Conservation (phyloP, 2,329 filamentous ascomycete genomes). For the Neonectria punicea region DNA sequence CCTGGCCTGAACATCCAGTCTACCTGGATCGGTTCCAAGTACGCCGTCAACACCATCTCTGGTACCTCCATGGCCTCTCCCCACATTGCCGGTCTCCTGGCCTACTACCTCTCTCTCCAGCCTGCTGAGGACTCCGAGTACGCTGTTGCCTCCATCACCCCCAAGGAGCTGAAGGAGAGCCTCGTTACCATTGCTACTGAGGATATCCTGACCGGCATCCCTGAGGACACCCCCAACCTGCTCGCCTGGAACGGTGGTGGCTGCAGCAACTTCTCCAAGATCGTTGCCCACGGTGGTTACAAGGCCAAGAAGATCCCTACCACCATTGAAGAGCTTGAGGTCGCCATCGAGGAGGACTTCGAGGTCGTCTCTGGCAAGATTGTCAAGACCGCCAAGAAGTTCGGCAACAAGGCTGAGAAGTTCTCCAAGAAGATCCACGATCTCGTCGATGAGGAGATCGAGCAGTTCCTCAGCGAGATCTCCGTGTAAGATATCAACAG, state of each 20-base stretch:
- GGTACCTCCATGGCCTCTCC: constrained; percentile 99
- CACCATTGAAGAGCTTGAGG: constrained; percentile 69
- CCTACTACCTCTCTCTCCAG: constrained; percentile 98
- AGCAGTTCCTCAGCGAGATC: constrained; percentile 68
- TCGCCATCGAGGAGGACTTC: constrained; percentile 70
- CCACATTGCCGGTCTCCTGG: constrained; percentile 94
- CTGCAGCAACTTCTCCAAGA: constrained; percentile 87
- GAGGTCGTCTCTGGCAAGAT: constrained; percentile 67
- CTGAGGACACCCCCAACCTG: constrained; percentile 88
- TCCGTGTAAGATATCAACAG: constrained; percentile 47
- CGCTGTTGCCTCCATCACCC: constrained; percentile 87
- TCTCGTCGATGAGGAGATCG: constrained; percentile 69
- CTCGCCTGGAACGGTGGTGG: constrained; percentile 99
- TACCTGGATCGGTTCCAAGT: constrained; percentile 97
- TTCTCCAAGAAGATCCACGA: constrained; percentile 72
- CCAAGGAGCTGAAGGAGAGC: constrained; percentile 91
- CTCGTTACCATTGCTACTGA: constrained; percentile 85
- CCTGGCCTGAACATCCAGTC: constrained; percentile 97
- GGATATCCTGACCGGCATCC: constrained; percentile 82
- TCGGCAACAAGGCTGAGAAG: constrained; percentile 68
- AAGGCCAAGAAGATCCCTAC: constrained; percentile 60
- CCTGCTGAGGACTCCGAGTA: constrained; percentile 90
- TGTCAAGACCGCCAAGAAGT: constrained; percentile 62
- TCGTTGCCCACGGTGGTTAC: constrained; percentile 80
- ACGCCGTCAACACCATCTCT: constrained; percentile 98